Conservation (phyloP, 305 asterid genomes). For the Salvia sclarea region DNA sequence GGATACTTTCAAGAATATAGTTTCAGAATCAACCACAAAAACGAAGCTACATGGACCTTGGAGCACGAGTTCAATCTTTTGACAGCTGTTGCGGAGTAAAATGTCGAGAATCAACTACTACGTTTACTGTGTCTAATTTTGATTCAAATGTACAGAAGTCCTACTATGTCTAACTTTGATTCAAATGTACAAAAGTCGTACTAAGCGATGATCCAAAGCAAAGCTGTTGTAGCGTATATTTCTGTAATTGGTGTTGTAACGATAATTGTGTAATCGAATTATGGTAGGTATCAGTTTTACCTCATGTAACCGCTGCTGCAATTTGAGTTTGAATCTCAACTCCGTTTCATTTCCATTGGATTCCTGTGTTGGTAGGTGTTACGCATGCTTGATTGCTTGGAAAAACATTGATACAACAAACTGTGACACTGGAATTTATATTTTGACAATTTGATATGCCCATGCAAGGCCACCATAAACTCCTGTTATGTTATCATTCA, state of each 20-base stretch:
- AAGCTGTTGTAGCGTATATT: background rate
- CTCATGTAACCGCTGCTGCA: background rate
- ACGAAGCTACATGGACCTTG: slow-evolving; percentile 73
- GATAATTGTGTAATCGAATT: no score
- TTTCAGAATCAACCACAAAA: slow-evolving; percentile 60
- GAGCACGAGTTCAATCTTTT: slow-evolving; percentile 73
- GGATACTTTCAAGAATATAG: slow-evolving; percentile 79
- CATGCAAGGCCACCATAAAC: no score
- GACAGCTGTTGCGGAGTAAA: slow-evolving; percentile 49
- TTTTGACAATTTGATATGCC: background rate
- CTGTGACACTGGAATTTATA: background rate
- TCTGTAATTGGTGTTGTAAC: background rate
- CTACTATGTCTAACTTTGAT: background rate
- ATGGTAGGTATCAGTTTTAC: no score
- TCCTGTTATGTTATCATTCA: background rate
- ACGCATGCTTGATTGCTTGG: no score
- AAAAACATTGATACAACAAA: slow-evolving; percentile 24
- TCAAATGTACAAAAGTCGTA: background rate
- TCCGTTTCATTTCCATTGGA: background rate
- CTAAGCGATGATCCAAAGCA: background rate
- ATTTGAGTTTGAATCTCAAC: background rate
- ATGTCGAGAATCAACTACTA: background rate
- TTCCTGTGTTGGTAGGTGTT: background rate
- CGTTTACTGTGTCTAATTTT: no score
- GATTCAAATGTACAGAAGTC: no score